phyloP scores from a whole-genome alignment of 2,329 filamentous ascomycete genomes.

The Colletotrichum incanum region DNA sequence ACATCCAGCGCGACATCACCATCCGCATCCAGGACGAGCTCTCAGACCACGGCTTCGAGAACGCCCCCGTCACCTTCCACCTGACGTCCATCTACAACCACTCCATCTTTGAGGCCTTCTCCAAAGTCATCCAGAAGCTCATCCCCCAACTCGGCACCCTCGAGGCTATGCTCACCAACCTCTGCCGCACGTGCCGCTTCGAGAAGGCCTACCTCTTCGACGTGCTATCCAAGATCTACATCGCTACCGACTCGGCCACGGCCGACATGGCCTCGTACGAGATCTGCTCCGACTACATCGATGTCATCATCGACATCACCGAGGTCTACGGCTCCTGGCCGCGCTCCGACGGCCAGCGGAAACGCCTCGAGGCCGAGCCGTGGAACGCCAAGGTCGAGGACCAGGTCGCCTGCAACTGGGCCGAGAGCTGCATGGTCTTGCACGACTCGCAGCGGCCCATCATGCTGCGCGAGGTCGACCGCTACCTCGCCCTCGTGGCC shows the following conservation, averaged over 20 bases:
- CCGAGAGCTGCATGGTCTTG: constrained; percentile 78
- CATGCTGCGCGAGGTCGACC: constrained; percentile 79
- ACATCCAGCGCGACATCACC: constrained; percentile 96
- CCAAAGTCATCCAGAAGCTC: constrained; percentile 97
- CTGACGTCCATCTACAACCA: constrained; percentile 99
- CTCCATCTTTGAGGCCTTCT: constrained; percentile 98
- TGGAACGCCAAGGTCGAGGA: constrained; percentile 76
- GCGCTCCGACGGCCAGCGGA: constrained; percentile 69
- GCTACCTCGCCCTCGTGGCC: constrained; percentile 85
- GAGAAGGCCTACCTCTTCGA: constrained; percentile 99
- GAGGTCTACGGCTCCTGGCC: constrained; percentile 91
- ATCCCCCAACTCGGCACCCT: constrained; percentile 94
- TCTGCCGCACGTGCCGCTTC: constrained; percentile 94
- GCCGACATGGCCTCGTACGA: constrained; percentile 97
- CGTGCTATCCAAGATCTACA: constrained; percentile 98
- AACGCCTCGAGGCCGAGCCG: constrained; percentile 71
- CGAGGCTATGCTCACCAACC: constrained; percentile 93
- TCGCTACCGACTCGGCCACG: constrained; percentile 93
- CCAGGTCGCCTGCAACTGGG: constrained; percentile 76
- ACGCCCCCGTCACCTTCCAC: constrained; percentile 94
- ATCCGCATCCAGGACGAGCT: constrained; percentile 97
- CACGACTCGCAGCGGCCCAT: constrained; percentile 76
- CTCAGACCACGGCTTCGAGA: constrained; percentile 92
- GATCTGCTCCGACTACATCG: constrained; percentile 98
- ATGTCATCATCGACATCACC: constrained; percentile 96